Evolutionary conservation across 805 yeast genomes (phyloP), one percentile per base, ranked within the genome.

Genomic region (Starmerella cellae): DNA sequence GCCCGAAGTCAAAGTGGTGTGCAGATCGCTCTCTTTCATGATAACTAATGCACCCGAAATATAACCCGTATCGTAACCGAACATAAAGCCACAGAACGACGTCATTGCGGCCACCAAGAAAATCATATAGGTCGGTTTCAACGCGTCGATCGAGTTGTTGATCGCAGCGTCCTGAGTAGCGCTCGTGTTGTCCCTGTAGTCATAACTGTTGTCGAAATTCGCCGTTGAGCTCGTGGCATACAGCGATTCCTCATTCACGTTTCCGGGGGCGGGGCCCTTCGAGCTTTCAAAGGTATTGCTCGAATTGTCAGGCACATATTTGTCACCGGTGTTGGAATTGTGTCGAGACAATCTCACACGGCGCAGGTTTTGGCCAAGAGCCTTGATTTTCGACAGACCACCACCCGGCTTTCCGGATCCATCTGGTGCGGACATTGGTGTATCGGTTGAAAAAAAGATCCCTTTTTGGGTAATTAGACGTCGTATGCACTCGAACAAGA

Each of bases 61-160:
- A 62, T 88, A 88, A 52, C 97, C 97, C 1, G 97, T 88, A 61
- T 88, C 98, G 58, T 88, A 88, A 52, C 98, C 98, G 63, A 88
- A 88, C 84, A 88, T 75, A 63, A 87, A 84, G 1, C 97, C 97
- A 0, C 95, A 85, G 48, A 88, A 79, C 6, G 95, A 85, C 0
- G 95, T 76, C 21, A 59, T 49, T 39, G 77, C 66, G 0, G 94
- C 82, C 40, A 85, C 62, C 22, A 73, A 62, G 20, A 84, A 64
- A 38, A 85, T 83, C 54, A 82, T 62, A 6, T 67, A 61, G 10
- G 91, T 45, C 27, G 60, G 58, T 34, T 41, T 42, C 26, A 59
- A 50, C 20, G 53, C 38, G 45, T 60, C 63, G 24, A 60, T 57
- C 17, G 60, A 52, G 40, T 48, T 38, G 37, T 47, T 46, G 30